A percentile compares a stretch with the other conserved stretches of the same genome.
These are phyloP conservation scores for Schizochytrium sp. DNA, from an alignment of 108 stramenopile species.

Conservation along the genomic window DNA sequence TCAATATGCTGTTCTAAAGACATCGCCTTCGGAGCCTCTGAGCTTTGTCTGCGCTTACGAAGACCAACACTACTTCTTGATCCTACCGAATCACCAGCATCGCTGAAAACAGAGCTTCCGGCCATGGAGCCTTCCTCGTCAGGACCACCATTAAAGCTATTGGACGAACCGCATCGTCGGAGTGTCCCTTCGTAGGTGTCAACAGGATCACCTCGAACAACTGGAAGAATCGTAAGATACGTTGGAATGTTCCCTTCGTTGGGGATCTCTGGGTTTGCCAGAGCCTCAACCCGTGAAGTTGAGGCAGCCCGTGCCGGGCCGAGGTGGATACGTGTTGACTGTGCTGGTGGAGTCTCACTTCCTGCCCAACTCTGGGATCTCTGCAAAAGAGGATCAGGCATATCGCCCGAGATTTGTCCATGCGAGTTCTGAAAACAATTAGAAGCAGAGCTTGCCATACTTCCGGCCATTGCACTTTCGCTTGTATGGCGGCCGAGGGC, in stretches of 20 bases:
- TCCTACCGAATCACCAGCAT: neutral
- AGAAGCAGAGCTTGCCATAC: too few relatives aligned
- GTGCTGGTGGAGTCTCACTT: neutral
- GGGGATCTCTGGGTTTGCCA: neutral
- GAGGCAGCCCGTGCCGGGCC: neutral
- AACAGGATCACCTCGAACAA: neutral
- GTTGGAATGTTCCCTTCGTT: neutral
- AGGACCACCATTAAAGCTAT: neutral
- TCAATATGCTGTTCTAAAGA: slow-evolving; percentile 22
- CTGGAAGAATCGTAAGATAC: neutral
- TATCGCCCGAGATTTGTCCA: neutral
- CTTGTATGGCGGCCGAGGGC: too few relatives aligned
- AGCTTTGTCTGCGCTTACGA: neutral
- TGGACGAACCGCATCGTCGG: too few relatives aligned
- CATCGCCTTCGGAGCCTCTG: neutral
- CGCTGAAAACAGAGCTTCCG: neutral
- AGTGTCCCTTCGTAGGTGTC: too few relatives aligned
- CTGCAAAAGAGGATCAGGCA: neutral
- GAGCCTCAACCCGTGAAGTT: neutral
- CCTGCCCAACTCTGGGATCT: slow-evolving; percentile 11
- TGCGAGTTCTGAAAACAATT: neutral
- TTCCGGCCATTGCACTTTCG: too few relatives aligned
- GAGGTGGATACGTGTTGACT: neutral
- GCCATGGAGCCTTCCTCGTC: neutral
- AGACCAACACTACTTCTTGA: neutral